A percentile compares a stretch with the other conserved stretches of the same genome.
These are phyloP conservation scores for Candida neerlandica DNA, from an alignment of 1,139 yeast genomes.

Conservation along the genomic window DNA sequence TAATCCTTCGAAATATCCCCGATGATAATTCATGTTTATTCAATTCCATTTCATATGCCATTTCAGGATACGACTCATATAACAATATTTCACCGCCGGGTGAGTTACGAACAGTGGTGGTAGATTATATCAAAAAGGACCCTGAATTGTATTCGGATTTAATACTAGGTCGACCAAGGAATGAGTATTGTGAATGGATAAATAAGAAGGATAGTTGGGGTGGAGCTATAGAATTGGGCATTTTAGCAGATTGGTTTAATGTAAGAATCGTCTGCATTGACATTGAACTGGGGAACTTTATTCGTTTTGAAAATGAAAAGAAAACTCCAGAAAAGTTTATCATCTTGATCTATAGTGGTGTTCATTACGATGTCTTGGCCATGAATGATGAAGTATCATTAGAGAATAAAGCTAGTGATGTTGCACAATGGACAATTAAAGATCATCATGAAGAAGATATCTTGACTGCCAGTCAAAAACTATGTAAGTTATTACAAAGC, in stretches of 20 bases:
- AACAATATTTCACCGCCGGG: slow-evolving; percentile 29
- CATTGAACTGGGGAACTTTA: slow-evolving; percentile 63
- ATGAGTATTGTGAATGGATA: slow-evolving; percentile 66
- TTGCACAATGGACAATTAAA: slow-evolving; percentile 38
- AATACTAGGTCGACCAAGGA: slow-evolving; percentile 55
- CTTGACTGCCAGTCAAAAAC: slow-evolving; percentile 15
- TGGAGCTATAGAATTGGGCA: slow-evolving; percentile 79
- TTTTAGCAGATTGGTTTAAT: slow-evolving; percentile 56
- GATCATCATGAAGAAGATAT: slow-evolving; percentile 27
- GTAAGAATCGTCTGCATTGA: slow-evolving; percentile 66
- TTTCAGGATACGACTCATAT: slow-evolving; percentile 31
- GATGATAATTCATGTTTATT: slow-evolving; percentile 84
- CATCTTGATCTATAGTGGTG: slow-evolving; percentile 65
- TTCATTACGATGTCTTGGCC: slow-evolving; percentile 73
- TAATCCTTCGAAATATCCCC: slow-evolving; percentile 62
- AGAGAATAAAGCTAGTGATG: slow-evolving; percentile 31
- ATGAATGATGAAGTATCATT: slow-evolving; percentile 33
- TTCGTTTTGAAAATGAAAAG: slow-evolving; percentile 53
- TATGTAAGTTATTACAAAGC: slow-evolving; percentile 51
- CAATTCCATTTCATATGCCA: slow-evolving; percentile 63
- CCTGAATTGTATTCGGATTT: slow-evolving; percentile 55
- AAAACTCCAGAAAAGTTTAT: slow-evolving; percentile 40
- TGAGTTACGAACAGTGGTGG: slow-evolving; percentile 52
- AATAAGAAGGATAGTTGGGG: slow-evolving; percentile 71
- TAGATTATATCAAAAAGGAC: slow-evolving; percentile 44